Evolutionary conservation across 2,329 filamentous ascomycete species (phyloP), one percentile per base, ranked within the genome.

Genomic region (Paracorniculantispora psalliotae): DNA sequence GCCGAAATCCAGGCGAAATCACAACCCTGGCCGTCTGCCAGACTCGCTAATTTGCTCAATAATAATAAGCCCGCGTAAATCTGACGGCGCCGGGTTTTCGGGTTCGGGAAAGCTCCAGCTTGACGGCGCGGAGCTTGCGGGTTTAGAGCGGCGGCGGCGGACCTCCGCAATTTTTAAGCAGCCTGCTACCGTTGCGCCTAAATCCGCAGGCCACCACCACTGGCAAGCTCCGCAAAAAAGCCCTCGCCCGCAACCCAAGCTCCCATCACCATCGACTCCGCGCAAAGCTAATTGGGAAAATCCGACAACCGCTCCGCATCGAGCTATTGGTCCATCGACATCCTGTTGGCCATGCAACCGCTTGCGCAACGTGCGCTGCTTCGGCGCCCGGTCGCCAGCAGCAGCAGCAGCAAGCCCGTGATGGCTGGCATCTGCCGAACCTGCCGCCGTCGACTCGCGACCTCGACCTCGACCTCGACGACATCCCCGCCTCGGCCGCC

Each of bases 401-500:
- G n/a, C n/a, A n/a, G n/a, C n/a, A n/a, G n/a, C n/a, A n/a, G n/a
- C n/a, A n/a, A n/a, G n/a, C n/a, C n/a, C n/a, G 10, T 26, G 25
- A 10, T 17, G 3, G 6, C 33, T 15, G 69, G 67, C 15, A 68
- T 62, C 61, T 72, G 68, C 61, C 70, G 68, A 43, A 65, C 67
- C 46, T 70, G 70, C 50, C 70, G 67, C 48, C 69, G 70, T 26
- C 67, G 62, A 53, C 72, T 72, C n/a, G n/a, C n/a, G 57, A 68
- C 69, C 48, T 66, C 56, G 46, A 37, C 57, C n/a, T 17, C 49
- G 21, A 12, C 65, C 61, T 65, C 66, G 35, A 7, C 62, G 2
- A n/a, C n/a, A n/a, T n/a, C n/a, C n/a, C 61, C 67, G 35, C 70
- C 72, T 46, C 73, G 73, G 41, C 79, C 80, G 15, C 78, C 80